Conservation (phyloP, 2,329 filamentous ascomycete species). For the Podosphaera fusca region DNA sequence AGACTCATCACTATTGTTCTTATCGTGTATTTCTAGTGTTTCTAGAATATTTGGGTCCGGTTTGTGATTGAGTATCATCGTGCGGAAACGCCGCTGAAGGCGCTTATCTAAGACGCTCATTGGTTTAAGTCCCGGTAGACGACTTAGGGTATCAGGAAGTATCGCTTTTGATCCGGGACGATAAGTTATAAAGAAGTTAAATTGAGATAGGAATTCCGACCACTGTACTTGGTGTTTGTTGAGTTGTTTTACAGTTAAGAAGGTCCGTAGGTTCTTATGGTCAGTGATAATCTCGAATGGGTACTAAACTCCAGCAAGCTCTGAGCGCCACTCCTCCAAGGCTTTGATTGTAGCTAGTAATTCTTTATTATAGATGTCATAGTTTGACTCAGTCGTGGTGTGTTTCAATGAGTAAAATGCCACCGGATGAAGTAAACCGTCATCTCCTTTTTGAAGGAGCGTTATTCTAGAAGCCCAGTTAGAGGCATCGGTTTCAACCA, state of each 20-base stretch:
- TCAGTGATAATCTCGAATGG: neutral
- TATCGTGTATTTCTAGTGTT: neutral
- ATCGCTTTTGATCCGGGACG: neutral
- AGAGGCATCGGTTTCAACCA: neutral
- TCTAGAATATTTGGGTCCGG: neutral
- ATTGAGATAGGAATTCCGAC: neutral
- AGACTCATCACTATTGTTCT: neutral
- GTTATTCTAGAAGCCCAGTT: neutral
- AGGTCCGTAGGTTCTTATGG: neutral
- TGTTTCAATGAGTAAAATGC: neutral
- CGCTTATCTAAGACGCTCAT: conserved; percentile 1
- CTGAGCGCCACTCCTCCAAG: neutral
- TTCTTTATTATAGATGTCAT: neutral
- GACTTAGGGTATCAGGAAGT: neutral
- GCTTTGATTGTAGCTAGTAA: neutral
- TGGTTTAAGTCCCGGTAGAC: neutral
- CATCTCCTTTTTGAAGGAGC: neutral
- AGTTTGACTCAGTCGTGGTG: neutral
- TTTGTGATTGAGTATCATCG: neutral
- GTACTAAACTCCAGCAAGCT: neutral
- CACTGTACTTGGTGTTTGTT: neutral
- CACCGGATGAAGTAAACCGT: neutral
- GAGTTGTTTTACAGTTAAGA: neutral
- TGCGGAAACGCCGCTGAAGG: neutral
- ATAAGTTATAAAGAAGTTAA: neutral